Conservation (phyloP, 306 rosid genomes). For the Corylus heterophylla region DNA sequence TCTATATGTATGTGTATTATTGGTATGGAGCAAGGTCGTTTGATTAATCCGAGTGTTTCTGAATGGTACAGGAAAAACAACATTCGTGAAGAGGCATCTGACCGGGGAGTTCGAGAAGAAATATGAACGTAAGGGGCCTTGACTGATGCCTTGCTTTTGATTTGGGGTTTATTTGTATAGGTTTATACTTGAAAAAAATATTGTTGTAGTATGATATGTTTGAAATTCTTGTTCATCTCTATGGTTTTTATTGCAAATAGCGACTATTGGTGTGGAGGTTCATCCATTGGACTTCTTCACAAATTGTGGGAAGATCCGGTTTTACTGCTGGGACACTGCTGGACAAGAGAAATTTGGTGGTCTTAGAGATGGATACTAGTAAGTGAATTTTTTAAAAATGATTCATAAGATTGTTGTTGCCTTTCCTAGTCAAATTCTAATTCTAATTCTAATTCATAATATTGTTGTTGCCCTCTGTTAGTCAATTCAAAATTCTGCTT, state of each 20-base stretch:
- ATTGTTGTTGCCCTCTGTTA: not conserved
- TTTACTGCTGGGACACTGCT: slow-evolving; percentile 87
- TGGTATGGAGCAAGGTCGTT: not conserved
- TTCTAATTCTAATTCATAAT: not conserved
- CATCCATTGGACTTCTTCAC: slow-evolving; percentile 77
- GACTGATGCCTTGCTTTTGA: not conserved
- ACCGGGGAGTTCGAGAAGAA: slow-evolving; percentile 87
- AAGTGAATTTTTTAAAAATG: slow-evolving; percentile 21
- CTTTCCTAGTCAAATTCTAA: not conserved
- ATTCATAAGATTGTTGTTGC: slow-evolving; percentile 4
- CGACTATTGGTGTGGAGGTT: slow-evolving; percentile 84
- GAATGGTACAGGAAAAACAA: slow-evolving; percentile 58
- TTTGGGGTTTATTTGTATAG: not conserved
- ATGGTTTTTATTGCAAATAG: slow-evolving; percentile 28
- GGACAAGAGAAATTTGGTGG: slow-evolving; percentile 86
- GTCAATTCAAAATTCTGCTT: not conserved
- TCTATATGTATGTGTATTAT: not conserved
- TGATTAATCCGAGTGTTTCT: not conserved
- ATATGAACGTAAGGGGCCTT: slow-evolving; percentile 57
- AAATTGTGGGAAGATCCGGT: slow-evolving; percentile 65
- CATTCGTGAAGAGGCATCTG: slow-evolving; percentile 72
- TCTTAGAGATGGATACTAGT: slow-evolving; percentile 85
- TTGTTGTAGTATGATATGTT: not conserved
- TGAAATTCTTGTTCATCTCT: not conserved
- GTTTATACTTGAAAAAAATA: not conserved